Base-by-base conservation (phyloP, 768 basidiomycete genomes). In the Pulveroboletus frians region DNA sequence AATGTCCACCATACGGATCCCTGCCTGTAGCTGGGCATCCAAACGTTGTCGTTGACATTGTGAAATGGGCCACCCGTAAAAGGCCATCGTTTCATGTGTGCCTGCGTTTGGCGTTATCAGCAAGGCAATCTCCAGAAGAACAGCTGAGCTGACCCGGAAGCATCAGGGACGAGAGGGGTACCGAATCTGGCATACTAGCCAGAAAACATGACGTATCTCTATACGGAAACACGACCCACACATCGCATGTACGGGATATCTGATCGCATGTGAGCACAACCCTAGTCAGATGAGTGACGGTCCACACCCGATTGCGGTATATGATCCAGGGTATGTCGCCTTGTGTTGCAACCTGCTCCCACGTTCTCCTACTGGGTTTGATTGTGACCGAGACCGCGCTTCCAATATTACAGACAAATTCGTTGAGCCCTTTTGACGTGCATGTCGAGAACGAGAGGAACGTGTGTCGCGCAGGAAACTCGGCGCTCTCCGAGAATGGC, bases 1-100 rank as follows among this genome's bases (percentile, higher is more conserved):
- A 45, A 95, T 73, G 58, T 95, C 92, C 29, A 94, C 62, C 41
- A 90, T 77, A 4, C 92, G 83, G 50, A 93, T 85, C 6, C 92
- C 93, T 14, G 79, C 79, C 11, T 71, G 69, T 9, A 97, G 75
- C 67, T 97, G 93, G 17, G 72, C 68, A 26, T 69, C 69, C 21
- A 95, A 78, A 1, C 83, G 9, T 70, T 69, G 31, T 3, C 79
- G 77, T 64, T 96, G 92, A 61, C 93, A 97, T 63, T 95, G 91
- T 0, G 88, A 87, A 32, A 94, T 69, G 0, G 87, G 88, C 83
- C 85, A 89, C 13, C 88, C 87, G 56, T 91, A 85, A 53, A 90
- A 81, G 9, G 90, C 84, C 82, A 92, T 84, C 5, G 61, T 46
- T 51, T 56, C 52, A 36, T 55, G 47, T 18, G 55, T 51, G 14